Conservation (phyloP, 1,139 yeast genomes). For the Taphrina flavorubra region DNA sequence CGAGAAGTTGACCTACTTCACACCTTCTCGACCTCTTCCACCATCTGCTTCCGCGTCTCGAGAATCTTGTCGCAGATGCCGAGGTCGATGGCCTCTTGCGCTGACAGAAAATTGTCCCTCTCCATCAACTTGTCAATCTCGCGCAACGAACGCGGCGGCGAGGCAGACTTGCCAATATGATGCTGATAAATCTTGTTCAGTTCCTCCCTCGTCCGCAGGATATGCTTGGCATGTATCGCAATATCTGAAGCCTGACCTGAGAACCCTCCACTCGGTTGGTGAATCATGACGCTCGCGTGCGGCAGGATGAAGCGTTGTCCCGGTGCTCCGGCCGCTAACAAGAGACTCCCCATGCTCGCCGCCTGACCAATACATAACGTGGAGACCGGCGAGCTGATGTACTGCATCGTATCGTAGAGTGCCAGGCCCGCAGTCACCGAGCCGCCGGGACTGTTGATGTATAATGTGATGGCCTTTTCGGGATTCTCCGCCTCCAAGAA, state of each 20-base stretch:
- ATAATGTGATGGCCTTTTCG: constrained; percentile 50
- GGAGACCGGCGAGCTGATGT: constrained; percentile 51
- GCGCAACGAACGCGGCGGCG: constrained; percentile 42
- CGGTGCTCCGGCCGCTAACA: constrained; percentile 50
- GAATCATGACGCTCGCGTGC: constrained; percentile 52
- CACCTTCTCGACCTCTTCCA: constrained; percentile 13
- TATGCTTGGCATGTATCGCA: constrained; percentile 52
- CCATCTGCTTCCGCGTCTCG: constrained; percentile 33
- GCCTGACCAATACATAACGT: constrained; percentile 53
- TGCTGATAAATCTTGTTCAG: constrained; percentile 49
- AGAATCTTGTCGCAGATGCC: constrained; percentile 51
- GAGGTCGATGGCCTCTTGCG: constrained; percentile 50
- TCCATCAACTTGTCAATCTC: constrained; percentile 49
- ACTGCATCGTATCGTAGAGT: constrained; percentile 53
- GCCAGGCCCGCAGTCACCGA: constrained; percentile 52
- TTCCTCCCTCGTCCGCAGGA: constrained; percentile 50
- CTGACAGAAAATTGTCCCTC: constrained; percentile 50
- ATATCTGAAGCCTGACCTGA: constrained; percentile 49
- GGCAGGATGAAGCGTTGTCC: constrained; percentile 51
- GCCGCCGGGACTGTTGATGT: constrained; percentile 53
- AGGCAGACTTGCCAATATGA: constrained; percentile 47
- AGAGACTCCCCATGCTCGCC: constrained; percentile 52
- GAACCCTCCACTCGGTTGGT: constrained; percentile 52
- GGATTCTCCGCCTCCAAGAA: constrained; percentile 51
- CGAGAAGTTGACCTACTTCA: not conserved